Base-by-base conservation (phyloP, 2,329 filamentous ascomycete species). In the Corniculantispora saksenae region DNA sequence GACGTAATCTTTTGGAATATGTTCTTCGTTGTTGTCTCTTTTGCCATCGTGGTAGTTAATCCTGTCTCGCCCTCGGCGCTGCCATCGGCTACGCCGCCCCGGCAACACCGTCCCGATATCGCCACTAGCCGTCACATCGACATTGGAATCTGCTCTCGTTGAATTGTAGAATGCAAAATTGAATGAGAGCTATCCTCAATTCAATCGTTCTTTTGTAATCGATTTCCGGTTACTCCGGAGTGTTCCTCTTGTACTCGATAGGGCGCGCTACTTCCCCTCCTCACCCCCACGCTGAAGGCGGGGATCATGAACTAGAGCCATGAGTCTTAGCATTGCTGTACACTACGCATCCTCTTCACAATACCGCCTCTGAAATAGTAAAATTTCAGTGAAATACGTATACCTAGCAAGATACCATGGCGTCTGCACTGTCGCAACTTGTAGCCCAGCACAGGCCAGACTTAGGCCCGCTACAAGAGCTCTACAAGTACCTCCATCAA, bases 401-500 rank as follows among this genome's bases (percentile, higher is more conserved):
- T 32, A 6, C 10, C 32, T 6, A 32, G 32, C 32, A 32, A 10
- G 32, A 32, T 47, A 23, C 10, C 38, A 64, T 64, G 61, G 61
- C 61, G 23, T 58, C 54, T 32, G 43, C 13, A 17, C 47, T 64
- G 19, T 64, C 61, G 12, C 54, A 35, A 13, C 21, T 50, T 47
- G 61, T 64, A 12, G 29, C 29, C n/a, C 61, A 58, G 32, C 55
- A 64, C 25, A 43, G 61, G 35, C 54, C 61, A 12, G 54, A 64
- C 17, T 54, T 64, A 23, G 61, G 47, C 25, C 54, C 61, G 45
- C 32, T 58, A 35, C 43, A 66, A 19, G 65, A 74, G 2, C 75
- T 85, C 4, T 89, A 89, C 79, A 86, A 83, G 68, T 73, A 86
- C 70, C 81, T 89, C 62, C 87, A 89, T 70, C 73, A 78, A 15